Evolutionary conservation across 2,329 filamentous ascomycete genomes (phyloP), one percentile per base, ranked within the genome.

Genomic region (Aspergillus sp.): DNA sequence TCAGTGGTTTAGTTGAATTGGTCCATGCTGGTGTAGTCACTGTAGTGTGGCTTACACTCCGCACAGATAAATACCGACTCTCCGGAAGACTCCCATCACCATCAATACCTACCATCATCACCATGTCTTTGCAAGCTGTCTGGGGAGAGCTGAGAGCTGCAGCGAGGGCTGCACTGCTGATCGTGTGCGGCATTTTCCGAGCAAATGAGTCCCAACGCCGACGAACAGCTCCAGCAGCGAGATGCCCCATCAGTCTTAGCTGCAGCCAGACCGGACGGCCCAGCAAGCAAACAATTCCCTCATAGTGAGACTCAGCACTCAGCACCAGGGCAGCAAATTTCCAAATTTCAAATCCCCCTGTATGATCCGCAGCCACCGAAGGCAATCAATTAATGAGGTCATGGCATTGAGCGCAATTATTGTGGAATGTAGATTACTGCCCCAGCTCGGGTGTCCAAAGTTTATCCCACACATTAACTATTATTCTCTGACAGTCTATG

Each of bases 221-320:
- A 37, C 15, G 35, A 40, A 39, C 40, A 47, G 44, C 56, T 55
- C 41, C 37, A 48, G 49, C 19, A 50, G 46, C 54, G 60, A 65
- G 51, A 57, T 64, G 54, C 63, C 63, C 44, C 41, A 58, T 64
- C 57, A 12, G 63, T 65, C 48, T 49, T 65, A 65, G 63, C 47
- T 52, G 52, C 31, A 45, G 47, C 39, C 48, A 37, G 27, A 57
- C 45, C 52, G 35, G 55, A 44, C 61, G 55, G 62, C 43, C 39
- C 45, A 61, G 40, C 60, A 55, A 60, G 47, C 33, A 43, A 64
- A 58, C 60, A 62, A 65, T 65, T 65, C 63, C 63, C 63, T 64
- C 63, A 65, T 65, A 65, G 23, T 33, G 33, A 31, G n/a, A 9
- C 9, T 23, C 37, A 43, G 39, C 51, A 40, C 39, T 27, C 17